phyloP scores from a whole-genome alignment of 257 asterid species.

The Solanum etuberosum region DNA sequence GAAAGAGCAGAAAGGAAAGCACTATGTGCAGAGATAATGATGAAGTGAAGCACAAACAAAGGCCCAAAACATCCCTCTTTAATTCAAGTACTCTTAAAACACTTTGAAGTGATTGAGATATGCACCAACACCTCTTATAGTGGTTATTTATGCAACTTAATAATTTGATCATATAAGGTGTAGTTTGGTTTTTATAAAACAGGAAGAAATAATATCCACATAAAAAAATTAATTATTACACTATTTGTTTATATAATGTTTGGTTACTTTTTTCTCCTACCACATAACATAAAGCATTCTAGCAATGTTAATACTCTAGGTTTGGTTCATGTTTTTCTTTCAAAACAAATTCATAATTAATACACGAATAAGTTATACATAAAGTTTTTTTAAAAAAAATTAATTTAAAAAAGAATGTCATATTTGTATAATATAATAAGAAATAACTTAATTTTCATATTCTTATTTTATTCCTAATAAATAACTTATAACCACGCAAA shows the following conservation, averaged over 20 bases:
- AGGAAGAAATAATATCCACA: not conserved
- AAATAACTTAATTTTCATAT: not conserved
- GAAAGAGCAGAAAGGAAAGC: not conserved
- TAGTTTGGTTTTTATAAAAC: not conserved
- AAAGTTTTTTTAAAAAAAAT: fast-evolving
- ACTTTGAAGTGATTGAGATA: slow-evolving; percentile 22
- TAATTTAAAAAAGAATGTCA: no score
- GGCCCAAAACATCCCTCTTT: not conserved
- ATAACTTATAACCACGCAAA: not conserved
- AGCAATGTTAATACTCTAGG: not conserved
- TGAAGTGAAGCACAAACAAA: slow-evolving; percentile 11
- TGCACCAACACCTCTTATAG: slow-evolving; percentile 17
- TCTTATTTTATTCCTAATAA: not conserved
- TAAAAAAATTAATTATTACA: not conserved
- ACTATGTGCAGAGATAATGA: not conserved
- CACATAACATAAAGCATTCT: not conserved
- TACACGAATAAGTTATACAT: no score
- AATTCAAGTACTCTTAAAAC: not conserved
- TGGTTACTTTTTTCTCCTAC: not conserved
- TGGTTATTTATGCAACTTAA: slow-evolving; percentile 1
- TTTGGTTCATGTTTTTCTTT: not conserved
- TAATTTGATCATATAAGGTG: not conserved
- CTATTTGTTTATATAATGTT: not conserved
- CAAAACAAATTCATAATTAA: no score
- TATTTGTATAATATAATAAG: not conserved